Evolutionary conservation across 306 rosid species (phyloP).

Genomic region (Prunus davidiana): DNA sequence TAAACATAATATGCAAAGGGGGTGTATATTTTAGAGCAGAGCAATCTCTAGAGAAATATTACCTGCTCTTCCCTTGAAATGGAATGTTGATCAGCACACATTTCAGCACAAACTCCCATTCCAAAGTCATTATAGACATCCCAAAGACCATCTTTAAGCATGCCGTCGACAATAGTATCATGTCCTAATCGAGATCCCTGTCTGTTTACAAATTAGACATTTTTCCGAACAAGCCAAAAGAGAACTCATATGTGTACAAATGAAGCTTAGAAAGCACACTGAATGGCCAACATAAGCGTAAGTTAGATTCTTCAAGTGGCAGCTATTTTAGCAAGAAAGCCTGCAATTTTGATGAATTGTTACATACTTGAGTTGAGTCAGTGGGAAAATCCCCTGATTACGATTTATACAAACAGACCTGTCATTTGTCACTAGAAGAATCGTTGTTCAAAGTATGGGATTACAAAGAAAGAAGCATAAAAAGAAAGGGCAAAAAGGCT

Average conservation of each 20-base stretch:
- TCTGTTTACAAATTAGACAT: constrained; percentile 40
- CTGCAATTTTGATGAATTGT: neutral
- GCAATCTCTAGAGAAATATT: constrained; percentile 19
- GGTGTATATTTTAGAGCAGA: constrained; percentile 3
- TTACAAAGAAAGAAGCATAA: neutral
- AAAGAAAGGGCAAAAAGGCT: constrained; percentile 13
- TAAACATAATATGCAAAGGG: neutral
- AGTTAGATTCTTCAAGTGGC: too few relatives aligned
- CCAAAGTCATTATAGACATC: constrained; percentile 87
- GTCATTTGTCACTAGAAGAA: constrained; percentile 14
- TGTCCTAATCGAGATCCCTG: constrained; percentile 86
- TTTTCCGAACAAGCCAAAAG: neutral
- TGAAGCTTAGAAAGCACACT: neutral
- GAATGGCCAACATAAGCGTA: neutral
- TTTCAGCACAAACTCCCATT: constrained; percentile 88
- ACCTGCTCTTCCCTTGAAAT: constrained; percentile 90
- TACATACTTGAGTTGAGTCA: neutral
- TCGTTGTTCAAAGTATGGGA: neutral
- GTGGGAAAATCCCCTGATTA: constrained; percentile 5
- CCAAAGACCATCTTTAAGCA: constrained; percentile 97
- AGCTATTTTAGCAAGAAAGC: neutral
- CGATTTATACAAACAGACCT: neutral
- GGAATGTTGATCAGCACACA: constrained; percentile 67
- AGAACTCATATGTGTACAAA: neutral
- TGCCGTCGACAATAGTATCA: constrained; percentile 80